Percentiles rank a stretch among this genome's conserved stretches.
Conservation (phyloP, 1,139 yeast genomes). For the Blastobotrys apis region DNA sequence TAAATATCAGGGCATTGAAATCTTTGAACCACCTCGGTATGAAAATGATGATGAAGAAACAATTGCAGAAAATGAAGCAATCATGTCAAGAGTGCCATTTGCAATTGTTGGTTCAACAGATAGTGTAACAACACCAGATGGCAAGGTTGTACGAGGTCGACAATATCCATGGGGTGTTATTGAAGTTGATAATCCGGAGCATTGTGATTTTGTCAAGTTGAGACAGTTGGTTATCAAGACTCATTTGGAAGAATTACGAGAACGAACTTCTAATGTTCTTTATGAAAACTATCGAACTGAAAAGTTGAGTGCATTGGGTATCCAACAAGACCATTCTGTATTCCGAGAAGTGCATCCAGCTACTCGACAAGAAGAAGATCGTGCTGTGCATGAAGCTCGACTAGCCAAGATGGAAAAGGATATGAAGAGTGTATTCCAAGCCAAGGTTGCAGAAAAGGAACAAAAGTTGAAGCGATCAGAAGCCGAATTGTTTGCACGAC, state of each 20-base stretch:
- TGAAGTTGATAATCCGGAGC: constrained; percentile 92
- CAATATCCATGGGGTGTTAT: constrained; percentile 97
- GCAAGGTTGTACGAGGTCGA: constrained; percentile 85
- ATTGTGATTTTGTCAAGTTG: constrained; percentile 87
- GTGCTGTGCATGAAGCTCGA: constrained; percentile 88
- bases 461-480: constrained; percentile 95
- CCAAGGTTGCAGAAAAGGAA: constrained; percentile 94
- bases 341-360: constrained; percentile 94
- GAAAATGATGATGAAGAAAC: constrained; percentile 83
- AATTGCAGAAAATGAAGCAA: constrained; percentile 57
- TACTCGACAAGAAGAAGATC: constrained; percentile 90
- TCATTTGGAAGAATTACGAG: constrained; percentile 91
- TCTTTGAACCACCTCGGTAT: constrained; percentile 74
- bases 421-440: constrained; percentile 96
- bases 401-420: constrained; percentile 92
- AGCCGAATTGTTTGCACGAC: constrained; percentile 92
- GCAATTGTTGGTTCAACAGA: constrained; percentile 91
- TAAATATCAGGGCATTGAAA: constrained; percentile 65
- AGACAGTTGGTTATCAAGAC: constrained; percentile 87
- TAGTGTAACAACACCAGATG: constrained; percentile 68
- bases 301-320: constrained; percentile 77
- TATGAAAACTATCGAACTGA: constrained; percentile 89
- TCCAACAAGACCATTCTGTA: constrained; percentile 86
- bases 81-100: constrained; percentile 76
- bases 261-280: constrained; percentile 67